phyloP scores from a whole-genome alignment of 176 grass and related monocot species.

The Musa itinerans region DNA sequence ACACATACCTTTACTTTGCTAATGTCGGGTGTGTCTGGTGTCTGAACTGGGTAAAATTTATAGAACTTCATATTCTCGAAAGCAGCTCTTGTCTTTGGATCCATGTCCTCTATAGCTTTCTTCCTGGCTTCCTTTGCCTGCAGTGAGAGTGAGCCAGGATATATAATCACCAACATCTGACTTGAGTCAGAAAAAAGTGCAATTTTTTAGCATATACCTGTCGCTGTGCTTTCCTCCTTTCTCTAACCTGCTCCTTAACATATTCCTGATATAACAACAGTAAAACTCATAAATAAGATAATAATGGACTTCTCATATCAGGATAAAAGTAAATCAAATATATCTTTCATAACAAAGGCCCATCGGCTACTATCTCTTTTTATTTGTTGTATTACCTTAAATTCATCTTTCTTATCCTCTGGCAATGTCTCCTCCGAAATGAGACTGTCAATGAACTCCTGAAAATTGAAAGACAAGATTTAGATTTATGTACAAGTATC shows the following conservation, averaged over 20 bases:
- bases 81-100: constrained; percentile 56
- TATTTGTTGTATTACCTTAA: constrained; percentile 37
- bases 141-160: constrained; percentile 12
- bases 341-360: too few relatives aligned
- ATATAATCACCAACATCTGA: constrained; percentile 4
- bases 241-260: constrained; percentile 74
- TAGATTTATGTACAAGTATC: too few relatives aligned
- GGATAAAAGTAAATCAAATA: too few relatives aligned
- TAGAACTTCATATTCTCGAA: constrained; percentile 71
- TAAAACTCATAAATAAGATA: background rate
- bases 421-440: constrained; percentile 50
- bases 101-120: constrained; percentile 76
- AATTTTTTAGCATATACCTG: constrained; percentile 41
- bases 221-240: constrained; percentile 48
- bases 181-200: background rate
- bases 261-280: constrained; percentile 42
- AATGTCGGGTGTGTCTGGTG: constrained; percentile 59
- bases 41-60: constrained; percentile 79
- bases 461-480: background rate
- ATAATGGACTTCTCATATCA: background rate
- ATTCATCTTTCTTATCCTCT: constrained; percentile 77
- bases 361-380: too few relatives aligned
- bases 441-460: constrained; percentile 68
- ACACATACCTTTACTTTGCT: constrained; percentile 54
- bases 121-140: constrained; percentile 79